phyloP scores from a whole-genome alignment of 1,139 yeast genomes.

The Yamadazyma atmosphaerica region DNA sequence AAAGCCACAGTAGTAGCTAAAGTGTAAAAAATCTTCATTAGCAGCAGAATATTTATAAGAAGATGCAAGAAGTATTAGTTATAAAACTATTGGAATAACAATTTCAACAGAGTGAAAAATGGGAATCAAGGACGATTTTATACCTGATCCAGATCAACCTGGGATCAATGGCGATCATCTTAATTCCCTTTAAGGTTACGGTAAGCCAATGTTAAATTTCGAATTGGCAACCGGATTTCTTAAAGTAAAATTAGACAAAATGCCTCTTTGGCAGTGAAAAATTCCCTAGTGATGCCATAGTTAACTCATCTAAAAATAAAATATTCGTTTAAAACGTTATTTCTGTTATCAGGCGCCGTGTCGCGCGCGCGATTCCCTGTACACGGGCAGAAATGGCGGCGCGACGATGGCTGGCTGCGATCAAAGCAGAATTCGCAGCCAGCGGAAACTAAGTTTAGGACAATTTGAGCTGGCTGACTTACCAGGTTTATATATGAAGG shows the following conservation, averaged over 20 bases:
- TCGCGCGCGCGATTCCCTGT: no score
- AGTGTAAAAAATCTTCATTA: slow-evolving; percentile 12
- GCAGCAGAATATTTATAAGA: not conserved
- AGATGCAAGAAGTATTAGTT: not conserved
- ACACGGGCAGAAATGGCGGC: no score
- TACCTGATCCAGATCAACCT: slow-evolving; percentile 1
- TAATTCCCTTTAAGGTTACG: not conserved
- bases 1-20: slow-evolving; percentile 11
- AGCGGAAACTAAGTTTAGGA: not conserved
- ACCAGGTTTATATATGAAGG: not conserved
- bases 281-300: no score
- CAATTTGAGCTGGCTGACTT: not conserved
- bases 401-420: not conserved
- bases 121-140: slow-evolving; percentile 4
- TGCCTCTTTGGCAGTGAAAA: not conserved
- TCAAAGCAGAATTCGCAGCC: not conserved
- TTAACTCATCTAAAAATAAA: not conserved
- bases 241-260: not conserved
- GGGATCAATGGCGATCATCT: not conserved
- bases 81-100: not conserved
- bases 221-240: not conserved
- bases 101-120: slow-evolving; percentile 1
- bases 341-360: not conserved
- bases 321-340: not conserved
- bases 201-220: not conserved